Evolutionary conservation across 2,329 filamentous ascomycete species (phyloP), one percentile per base, ranked within the genome.

Genomic region (Acephala macrosclerotiorum): DNA sequence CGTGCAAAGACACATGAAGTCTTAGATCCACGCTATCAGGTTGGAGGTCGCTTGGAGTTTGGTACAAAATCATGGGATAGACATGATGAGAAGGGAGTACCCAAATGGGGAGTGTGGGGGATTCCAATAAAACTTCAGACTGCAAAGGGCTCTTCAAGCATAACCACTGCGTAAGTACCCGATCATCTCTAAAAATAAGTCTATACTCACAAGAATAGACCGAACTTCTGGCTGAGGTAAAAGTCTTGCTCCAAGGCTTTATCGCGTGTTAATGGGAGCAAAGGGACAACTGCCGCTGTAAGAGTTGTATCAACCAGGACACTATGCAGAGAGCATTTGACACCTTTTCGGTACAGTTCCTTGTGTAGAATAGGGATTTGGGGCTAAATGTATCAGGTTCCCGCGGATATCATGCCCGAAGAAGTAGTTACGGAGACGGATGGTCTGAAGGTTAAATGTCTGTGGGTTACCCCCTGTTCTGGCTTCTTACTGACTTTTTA

Each of bases 281-380:
- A 38, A 76, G 91, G 68, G 91, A 94, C 72, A 91, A 92, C 73
- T 94, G 91, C 74, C 89, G 88, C 65, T 94, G 91, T 74, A 72
- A 77, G 1, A 76, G 80, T 66, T 94, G 91, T 74, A 83, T 91
- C 26, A 89, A 93, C 76, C 85, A 86, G 64, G 85, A 89, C 67
- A 94, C 91, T 4, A 87, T 84, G 76, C 91, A 94, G 77, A 82
- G 90, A 29, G 84, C 86, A 59, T 82, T 91, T 63, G 85, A 93
- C 72, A 92, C 88, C 0, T 92, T 92, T 71, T 81, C 84, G 64
- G 87, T 91, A 75, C 70, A 81, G 73, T n/a, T 22, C 58, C 16
- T 16, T 38, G 14, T 29, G 26, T 49, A 40, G 42, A 29, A 22
- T 14, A 58, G 40, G 61, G 18, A 35, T 58, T n/a, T 60, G 68